Evolutionary conservation across 2,329 filamentous ascomycete genomes (phyloP).

Genomic region (Claviceps pusilla): DNA sequence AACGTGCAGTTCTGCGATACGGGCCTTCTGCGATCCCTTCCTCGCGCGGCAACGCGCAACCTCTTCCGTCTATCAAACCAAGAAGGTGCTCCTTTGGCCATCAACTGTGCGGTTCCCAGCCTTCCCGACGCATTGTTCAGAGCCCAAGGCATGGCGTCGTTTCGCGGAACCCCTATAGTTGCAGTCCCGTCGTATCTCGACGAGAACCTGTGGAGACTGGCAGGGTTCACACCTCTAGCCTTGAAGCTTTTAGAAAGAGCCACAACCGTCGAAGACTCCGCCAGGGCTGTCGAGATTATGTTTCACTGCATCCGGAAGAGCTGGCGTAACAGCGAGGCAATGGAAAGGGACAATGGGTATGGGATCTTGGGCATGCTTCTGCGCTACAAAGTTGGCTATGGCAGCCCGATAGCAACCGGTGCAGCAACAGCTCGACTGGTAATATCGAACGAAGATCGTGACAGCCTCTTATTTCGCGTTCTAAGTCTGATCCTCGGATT

Average conservation of each 20-base stretch:
- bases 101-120: constrained; percentile 77
- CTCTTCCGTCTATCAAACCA: constrained; percentile 23
- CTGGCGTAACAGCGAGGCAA: constrained; percentile 96
- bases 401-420: constrained; percentile 17
- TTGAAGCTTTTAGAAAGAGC: constrained; percentile 74
- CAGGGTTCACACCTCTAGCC: constrained; percentile 76
- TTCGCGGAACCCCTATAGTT: constrained; percentile 73
- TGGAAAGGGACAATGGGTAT: constrained; percentile 92
- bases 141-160: constrained; percentile 62
- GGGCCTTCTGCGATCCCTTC: constrained; percentile 61
- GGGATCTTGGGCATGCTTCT: constrained; percentile 72
- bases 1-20: constrained; percentile 68
- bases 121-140: constrained; percentile 80
- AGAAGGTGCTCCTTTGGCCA: constrained; percentile 57
- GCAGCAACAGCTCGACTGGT: constrained; percentile 23
- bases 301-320: constrained; percentile 77
- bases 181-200: constrained; percentile 72
- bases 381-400: constrained; percentile 61
- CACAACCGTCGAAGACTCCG: constrained; percentile 50
- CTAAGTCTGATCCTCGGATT: constrained; percentile 69
- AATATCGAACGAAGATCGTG: constrained; percentile 37
- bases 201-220: constrained; percentile 80
- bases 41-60: constrained; percentile 54
- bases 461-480: constrained; percentile 45
- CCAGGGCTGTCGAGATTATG: constrained; percentile 67